Base-by-base conservation (phyloP, 1,139 yeast species). In the Taphrina populina region DNA sequence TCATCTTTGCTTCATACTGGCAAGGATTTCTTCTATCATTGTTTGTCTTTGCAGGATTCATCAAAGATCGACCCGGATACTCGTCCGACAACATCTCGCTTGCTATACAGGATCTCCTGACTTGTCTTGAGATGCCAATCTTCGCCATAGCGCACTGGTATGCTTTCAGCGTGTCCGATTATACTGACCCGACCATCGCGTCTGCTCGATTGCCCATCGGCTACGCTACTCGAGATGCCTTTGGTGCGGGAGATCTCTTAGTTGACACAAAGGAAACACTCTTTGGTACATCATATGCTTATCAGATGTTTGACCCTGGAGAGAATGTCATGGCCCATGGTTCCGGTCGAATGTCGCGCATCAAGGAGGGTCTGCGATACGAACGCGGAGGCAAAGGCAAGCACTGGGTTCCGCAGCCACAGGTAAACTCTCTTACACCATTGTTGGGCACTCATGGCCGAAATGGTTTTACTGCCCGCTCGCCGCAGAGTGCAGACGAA, bases 1-100 rank as follows among this genome's bases (percentile, higher is more conserved):
- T 92, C 58, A 90, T 94, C 57, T 92, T 92, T 74, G 96, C 96
- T 33, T 86, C 95, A 15, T 92, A 88, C 69, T 92, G 98, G 98
- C 98, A 92, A 68, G 92, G 96, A 0, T 76, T 90, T 23, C 64
- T 83, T 0, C 73, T 92, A 46, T 81, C 87, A 0, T 67, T 84
- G 1, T 65, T 87, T 36, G 81, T 77, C 61, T 76, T 76, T 63
- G 69, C 80, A 39, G 82, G 84, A 0, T 62, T 79, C 0, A 71
- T 88, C 19, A 67, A 67, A 19, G 71, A 67, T 10, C 66, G 67
- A 43, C 64, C 66, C 19, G 64, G 65, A 19, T 65, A 65, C 27
- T 64, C 68, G 8, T 69, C 70, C 11, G 66, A 64, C 19, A 69
- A 67, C 24, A 65, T 73, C 40, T 77, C 80, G 57, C 4, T 76